phyloP scores from a whole-genome alignment of 2,329 filamentous ascomycete genomes.

The Alternaria burnsii region DNA sequence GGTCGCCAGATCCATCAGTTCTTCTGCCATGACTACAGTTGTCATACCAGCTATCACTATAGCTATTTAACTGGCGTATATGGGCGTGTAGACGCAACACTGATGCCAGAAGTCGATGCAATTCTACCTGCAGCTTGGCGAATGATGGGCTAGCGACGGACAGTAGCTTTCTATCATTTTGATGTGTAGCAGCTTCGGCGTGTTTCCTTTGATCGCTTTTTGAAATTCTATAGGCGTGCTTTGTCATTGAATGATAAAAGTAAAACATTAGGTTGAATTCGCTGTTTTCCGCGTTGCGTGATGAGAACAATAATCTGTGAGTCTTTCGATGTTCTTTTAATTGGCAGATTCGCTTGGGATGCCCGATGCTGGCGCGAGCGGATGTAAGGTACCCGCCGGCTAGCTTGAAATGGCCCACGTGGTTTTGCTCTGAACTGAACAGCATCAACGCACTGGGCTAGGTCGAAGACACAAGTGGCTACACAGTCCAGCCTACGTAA shows the following conservation, averaged over 20 bases:
- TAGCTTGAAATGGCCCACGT: background rate
- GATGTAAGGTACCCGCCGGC: constrained; percentile 6
- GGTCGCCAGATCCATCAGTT: background rate
- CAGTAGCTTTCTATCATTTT: background rate
- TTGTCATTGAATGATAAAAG: background rate
- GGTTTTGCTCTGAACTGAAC: constrained; percentile 1
- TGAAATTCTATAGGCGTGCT: background rate
- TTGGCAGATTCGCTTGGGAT: background rate
- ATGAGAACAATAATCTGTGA: background rate
- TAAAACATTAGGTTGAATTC: background rate
- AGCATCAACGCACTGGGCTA: background rate
- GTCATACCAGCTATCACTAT: background rate
- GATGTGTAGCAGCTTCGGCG: background rate
- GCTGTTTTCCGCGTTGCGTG: background rate
- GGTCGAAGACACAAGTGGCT: background rate
- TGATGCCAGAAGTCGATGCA: background rate
- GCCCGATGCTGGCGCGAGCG: background rate
- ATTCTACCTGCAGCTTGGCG: background rate
- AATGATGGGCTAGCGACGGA: background rate
- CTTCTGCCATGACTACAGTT: background rate
- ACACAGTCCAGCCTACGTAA: background rate
- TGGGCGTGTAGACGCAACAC: background rate
- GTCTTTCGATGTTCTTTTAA: background rate
- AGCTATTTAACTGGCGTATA: background rate
- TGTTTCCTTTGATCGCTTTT: background rate